phyloP scores from a whole-genome alignment of 768 basidiomycete species.

The Psilocybe sp. region DNA sequence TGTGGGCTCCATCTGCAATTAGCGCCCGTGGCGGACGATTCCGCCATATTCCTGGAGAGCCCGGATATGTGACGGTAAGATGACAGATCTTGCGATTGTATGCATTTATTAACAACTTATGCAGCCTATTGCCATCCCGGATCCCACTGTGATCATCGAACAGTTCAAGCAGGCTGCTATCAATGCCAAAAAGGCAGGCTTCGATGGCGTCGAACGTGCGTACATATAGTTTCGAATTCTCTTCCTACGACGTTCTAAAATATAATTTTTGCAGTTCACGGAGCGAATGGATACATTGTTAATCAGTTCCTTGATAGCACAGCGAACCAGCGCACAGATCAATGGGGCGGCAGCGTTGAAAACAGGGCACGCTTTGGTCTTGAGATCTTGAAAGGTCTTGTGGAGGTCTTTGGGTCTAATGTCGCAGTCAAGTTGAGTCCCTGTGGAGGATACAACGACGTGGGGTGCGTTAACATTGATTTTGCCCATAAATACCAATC shows the following conservation, averaged over 20 bases:
- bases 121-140: slow-evolving; percentile 35
- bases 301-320: slow-evolving; percentile 50
- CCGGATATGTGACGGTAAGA: slow-evolving; percentile 37
- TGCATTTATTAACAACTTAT: not conserved
- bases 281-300: slow-evolving; percentile 41
- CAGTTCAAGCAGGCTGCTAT: slow-evolving; percentile 39
- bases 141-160: slow-evolving; percentile 36
- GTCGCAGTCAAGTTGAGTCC: slow-evolving; percentile 44
- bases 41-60: slow-evolving; percentile 31
- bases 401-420: slow-evolving; percentile 39
- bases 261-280: slow-evolving; percentile 28
- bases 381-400: slow-evolving; percentile 42
- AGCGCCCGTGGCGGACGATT: slow-evolving; percentile 38
- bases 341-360: slow-evolving; percentile 57
- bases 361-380: slow-evolving; percentile 54
- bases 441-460: slow-evolving; percentile 40
- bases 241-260: not conserved
- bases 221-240: not conserved
- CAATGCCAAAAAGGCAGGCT: slow-evolving; percentile 48
- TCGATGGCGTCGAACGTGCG: slow-evolving; percentile 50
- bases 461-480: slow-evolving; percentile 26
- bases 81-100: not conserved
- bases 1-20: slow-evolving; percentile 41
- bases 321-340: slow-evolving; percentile 48
- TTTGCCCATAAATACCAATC: not conserved